A percentile compares a stretch with the other conserved stretches of the same genome.
phyloP scores from a whole-genome alignment of 495 filamentous ascomycete genomes.

The Penicillium atrosanguineum region DNA sequence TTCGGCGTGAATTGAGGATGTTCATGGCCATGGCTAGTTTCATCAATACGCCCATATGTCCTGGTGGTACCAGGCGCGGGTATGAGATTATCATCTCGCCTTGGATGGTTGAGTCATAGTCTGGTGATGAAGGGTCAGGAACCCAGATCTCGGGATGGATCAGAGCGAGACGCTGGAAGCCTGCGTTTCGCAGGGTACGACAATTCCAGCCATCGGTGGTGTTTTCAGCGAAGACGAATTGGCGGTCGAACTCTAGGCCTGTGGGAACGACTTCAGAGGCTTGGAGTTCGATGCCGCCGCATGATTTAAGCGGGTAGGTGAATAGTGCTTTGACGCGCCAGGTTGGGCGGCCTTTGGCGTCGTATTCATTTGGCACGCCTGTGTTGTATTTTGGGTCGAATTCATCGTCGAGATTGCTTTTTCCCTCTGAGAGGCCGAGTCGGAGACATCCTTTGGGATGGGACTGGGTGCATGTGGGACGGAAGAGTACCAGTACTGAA shows the following conservation, averaged over 20 bases:
- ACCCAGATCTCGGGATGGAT: constrained; percentile 78
- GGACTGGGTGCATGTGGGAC: not conserved
- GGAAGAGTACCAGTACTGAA: not conserved
- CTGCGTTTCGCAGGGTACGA: constrained; percentile 67
- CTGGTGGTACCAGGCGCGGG: constrained; percentile 23
- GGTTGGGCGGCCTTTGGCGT: constrained; percentile 20
- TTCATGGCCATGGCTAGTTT: constrained; percentile 21
- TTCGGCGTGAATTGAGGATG: constrained; percentile 22
- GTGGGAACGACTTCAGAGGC: constrained; percentile 62
- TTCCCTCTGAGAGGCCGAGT: constrained; percentile 26
- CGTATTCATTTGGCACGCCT: constrained; percentile 15
- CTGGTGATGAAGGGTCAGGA: constrained; percentile 58
- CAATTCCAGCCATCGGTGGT: constrained; percentile 59
- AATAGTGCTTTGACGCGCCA: constrained; percentile 76
- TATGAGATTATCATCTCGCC: constrained; percentile 42
- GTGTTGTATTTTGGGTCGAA: constrained; percentile 34
- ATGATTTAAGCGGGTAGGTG: constrained; percentile 88
- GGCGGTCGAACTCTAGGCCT: constrained; percentile 79
- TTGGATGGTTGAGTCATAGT: constrained; percentile 33
- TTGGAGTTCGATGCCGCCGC: constrained; percentile 72
- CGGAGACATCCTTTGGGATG: constrained; percentile 34
- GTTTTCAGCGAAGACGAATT: constrained; percentile 77
- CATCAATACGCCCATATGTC: constrained; percentile 5
- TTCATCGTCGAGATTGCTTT: constrained; percentile 40
- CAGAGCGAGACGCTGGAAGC: constrained; percentile 68